phyloP scores from a whole-genome alignment of 2,329 filamentous ascomycete genomes.

The Cercospora zeina region DNA sequence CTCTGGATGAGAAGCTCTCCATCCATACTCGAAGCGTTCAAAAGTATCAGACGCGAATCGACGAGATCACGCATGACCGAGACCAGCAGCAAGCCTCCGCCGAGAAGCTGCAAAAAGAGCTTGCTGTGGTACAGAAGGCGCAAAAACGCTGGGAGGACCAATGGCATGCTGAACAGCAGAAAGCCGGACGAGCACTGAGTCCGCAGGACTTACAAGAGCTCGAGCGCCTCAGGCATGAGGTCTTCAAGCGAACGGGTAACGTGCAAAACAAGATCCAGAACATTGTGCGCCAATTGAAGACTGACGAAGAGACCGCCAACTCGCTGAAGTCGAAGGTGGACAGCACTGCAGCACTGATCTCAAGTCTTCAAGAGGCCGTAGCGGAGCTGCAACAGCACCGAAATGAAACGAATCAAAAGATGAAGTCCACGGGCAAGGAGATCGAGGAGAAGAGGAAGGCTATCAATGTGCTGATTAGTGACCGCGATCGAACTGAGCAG shows the following conservation, averaged over 20 bases:
- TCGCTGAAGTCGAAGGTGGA: conserved; percentile 88
- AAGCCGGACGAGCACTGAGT: conserved; percentile 81
- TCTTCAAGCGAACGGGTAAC: conserved; percentile 75
- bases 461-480: conserved; percentile 80
- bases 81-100: conserved; percentile 69
- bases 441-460: conserved; percentile 88
- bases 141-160: conserved; percentile 85
- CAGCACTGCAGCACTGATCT: conserved; percentile 68
- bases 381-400: conserved; percentile 68
- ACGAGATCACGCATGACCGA: conserved; percentile 72
- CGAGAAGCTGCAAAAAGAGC: conserved; percentile 74
- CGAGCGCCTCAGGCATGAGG: conserved; percentile 77
- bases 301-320: conserved; percentile 85
- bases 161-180: conserved; percentile 79
- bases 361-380: conserved; percentile 72
- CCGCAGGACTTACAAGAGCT: conserved; percentile 88
- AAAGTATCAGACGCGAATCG: conserved; percentile 66
- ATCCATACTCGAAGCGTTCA: conserved; percentile 72
- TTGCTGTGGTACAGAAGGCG: conserved; percentile 83
- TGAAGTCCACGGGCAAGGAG: conserved; percentile 68
- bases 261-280: conserved; percentile 84
- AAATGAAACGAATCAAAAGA: conserved; percentile 59
- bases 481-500: conserved; percentile 76
- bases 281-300: conserved; percentile 83
- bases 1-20: conserved; percentile 87